phyloP scores from a whole-genome alignment of 2,329 filamentous ascomycete species.

The Verticillium nubilum region DNA sequence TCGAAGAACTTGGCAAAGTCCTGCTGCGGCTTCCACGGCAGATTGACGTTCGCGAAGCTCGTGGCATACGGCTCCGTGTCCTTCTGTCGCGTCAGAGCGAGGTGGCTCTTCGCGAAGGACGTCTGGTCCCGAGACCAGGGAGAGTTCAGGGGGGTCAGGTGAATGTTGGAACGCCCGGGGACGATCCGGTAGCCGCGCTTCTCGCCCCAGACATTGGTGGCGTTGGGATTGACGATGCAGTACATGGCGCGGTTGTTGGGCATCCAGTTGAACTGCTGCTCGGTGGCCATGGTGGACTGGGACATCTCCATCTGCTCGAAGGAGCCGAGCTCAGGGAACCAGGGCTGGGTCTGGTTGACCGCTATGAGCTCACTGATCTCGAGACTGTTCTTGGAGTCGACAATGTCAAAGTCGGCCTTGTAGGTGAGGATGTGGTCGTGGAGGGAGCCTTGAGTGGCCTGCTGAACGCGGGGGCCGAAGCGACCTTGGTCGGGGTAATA shows the following conservation, averaged over 20 bases:
- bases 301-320: constrained; percentile 27
- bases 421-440: constrained; percentile 33
- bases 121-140: constrained; percentile 32
- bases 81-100: constrained; percentile 28
- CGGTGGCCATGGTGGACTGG: constrained; percentile 14
- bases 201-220: constrained; percentile 41
- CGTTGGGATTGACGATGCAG: constrained; percentile 37
- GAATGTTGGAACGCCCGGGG: constrained; percentile 91
- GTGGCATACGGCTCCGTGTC: constrained; percentile 9
- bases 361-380: constrained; percentile 25
- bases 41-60: constrained; percentile 8
- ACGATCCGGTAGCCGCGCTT: constrained; percentile 95
- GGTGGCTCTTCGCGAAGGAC: constrained; percentile 36
- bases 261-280: constrained; percentile 29
- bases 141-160: constrained; percentile 38
- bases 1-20: constrained; percentile 36
- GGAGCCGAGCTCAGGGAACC: constrained; percentile 27
- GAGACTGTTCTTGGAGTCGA: constrained; percentile 27
- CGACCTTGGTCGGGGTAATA: constrained; percentile 25
- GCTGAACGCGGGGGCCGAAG: constrained; percentile 28
- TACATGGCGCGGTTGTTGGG: constrained; percentile 37
- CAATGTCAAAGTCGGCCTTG: constrained; percentile 34
- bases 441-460: constrained; percentile 25
- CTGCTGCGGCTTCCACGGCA: constrained; percentile 29
- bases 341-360: constrained; percentile 25